Evolutionary conservation across 805 yeast genomes (phyloP).

Genomic region (Wickerhamomyces queroliae): DNA sequence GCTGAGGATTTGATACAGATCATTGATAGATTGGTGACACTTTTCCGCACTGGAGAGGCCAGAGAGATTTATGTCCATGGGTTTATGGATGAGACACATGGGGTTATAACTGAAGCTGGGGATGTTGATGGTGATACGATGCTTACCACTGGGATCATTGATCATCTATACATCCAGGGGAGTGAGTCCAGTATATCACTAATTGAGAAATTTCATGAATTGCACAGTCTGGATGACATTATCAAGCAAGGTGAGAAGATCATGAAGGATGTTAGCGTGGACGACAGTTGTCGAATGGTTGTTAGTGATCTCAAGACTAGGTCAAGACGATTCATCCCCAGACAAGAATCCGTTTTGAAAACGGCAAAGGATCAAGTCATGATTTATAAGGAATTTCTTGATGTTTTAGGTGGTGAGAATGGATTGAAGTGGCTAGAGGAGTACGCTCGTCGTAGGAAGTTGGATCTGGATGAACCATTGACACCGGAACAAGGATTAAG

Average conservation of each 20-base stretch:
- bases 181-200: constrained; percentile 6
- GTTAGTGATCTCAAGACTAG: constrained; percentile 64
- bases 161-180: constrained; percentile 32
- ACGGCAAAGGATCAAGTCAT: constrained; percentile 55
- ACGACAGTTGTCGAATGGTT: constrained; percentile 19
- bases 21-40: constrained; percentile 32
- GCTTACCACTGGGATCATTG: constrained; percentile 61
- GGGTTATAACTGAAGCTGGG: constrained; percentile 1
- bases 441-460: constrained; percentile 40
- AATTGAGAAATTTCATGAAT: background rate
- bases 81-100: constrained; percentile 11
- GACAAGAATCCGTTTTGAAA: constrained; percentile 40
- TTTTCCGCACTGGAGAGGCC: constrained; percentile 45
- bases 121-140: constrained; percentile 25
- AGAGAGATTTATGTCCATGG: constrained; percentile 52
- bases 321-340: constrained; percentile 35
- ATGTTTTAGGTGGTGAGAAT: constrained; percentile 25
- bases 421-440: constrained; percentile 36
- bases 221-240: constrained; percentile 9
- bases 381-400: constrained; percentile 49
- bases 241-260: constrained; percentile 6
- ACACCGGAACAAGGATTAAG: constrained; percentile 34
- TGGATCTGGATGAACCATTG: constrained; percentile 45
- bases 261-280: constrained; percentile 15
- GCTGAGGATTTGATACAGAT: constrained; percentile 36